Percentiles rank a stretch among this genome's conserved stretches.
Evolutionary conservation across 2,329 filamentous ascomycete genomes (phyloP).

Genomic region (Paramyrothecium sp.): DNA sequence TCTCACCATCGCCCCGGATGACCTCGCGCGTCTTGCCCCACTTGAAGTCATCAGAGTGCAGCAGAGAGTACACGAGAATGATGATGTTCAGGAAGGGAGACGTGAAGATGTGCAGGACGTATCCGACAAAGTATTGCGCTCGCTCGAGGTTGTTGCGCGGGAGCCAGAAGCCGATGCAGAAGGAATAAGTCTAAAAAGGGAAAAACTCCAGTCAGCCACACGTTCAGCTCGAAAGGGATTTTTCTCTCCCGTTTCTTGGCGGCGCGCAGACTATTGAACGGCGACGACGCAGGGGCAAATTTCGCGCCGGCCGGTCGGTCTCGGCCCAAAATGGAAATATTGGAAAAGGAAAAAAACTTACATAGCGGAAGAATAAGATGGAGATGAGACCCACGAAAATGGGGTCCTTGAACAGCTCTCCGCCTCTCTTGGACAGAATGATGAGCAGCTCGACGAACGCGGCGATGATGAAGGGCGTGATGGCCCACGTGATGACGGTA

Average conservation of each 20-base stretch:
- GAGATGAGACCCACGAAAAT: conserved; percentile 35
- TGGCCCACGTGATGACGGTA: conserved; percentile 45
- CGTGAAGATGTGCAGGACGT: conserved; percentile 31
- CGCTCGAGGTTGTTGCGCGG: conserved; percentile 36
- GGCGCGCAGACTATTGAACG: background rate
- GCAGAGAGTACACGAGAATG: conserved; percentile 38
- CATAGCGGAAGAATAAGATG: conserved; percentile 35
- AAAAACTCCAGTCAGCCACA: conserved; percentile 9
- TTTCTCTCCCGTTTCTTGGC: conserved; percentile 5
- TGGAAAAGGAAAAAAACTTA: conserved; percentile 23
- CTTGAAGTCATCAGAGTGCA: conserved; percentile 42
- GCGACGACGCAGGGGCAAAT: background rate
- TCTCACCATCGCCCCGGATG: conserved; percentile 22
- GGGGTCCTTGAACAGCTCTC: conserved; percentile 29
- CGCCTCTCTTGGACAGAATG: conserved; percentile 29
- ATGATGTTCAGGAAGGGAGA: conserved; percentile 43
- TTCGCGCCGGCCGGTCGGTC: background rate
- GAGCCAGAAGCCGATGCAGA: conserved; percentile 41
- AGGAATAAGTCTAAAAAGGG: conserved; percentile 34
- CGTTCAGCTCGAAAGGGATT: background rate
- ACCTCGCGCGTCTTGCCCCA: conserved; percentile 45
- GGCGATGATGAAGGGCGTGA: conserved; percentile 42
- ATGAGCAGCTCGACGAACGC: conserved; percentile 34
- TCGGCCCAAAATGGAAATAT: background rate
- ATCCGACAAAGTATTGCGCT: conserved; percentile 36